phyloP scores from a whole-genome alignment of 768 basidiomycete genomes.

The Tulasnella calospora region DNA sequence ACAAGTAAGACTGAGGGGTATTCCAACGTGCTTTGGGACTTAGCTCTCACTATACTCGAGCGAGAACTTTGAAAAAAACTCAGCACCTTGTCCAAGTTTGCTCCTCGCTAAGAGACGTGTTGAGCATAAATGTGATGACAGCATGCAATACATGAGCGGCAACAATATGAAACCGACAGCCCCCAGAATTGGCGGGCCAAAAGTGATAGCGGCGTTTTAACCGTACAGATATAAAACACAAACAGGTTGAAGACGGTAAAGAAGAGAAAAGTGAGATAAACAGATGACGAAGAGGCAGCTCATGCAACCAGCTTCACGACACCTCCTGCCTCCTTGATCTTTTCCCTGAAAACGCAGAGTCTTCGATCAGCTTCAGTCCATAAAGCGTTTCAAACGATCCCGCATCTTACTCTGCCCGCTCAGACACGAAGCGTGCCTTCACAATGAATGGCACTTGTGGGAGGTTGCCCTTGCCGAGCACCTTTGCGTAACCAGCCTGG shows the following conservation, averaged over 20 bases:
- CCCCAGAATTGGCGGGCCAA: not conserved
- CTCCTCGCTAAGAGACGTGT: not conserved
- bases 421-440: slow-evolving; percentile 93
- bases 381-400: not conserved
- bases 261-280: not conserved
- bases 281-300: slow-evolving; percentile 30
- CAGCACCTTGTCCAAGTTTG: no score
- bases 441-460: slow-evolving; percentile 93
- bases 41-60: no score
- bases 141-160: not conserved
- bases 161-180: not conserved
- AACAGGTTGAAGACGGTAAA: not conserved
- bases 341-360: slow-evolving; percentile 41
- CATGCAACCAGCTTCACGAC: slow-evolving; percentile 91
- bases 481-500: slow-evolving; percentile 80
- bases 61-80: no score
- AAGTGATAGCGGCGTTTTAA: not conserved
- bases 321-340: slow-evolving; percentile 92
- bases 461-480: slow-evolving; percentile 92
- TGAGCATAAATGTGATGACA: not conserved
- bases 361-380: not conserved
- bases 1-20: no score
- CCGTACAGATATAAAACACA: slow-evolving; percentile 1
- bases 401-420: slow-evolving; percentile 61
- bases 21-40: no score